These are phyloP conservation scores for Phytophthora europaea DNA, from an alignment of 352 stramenopile genomes.

Conservation along the genomic window DNA sequence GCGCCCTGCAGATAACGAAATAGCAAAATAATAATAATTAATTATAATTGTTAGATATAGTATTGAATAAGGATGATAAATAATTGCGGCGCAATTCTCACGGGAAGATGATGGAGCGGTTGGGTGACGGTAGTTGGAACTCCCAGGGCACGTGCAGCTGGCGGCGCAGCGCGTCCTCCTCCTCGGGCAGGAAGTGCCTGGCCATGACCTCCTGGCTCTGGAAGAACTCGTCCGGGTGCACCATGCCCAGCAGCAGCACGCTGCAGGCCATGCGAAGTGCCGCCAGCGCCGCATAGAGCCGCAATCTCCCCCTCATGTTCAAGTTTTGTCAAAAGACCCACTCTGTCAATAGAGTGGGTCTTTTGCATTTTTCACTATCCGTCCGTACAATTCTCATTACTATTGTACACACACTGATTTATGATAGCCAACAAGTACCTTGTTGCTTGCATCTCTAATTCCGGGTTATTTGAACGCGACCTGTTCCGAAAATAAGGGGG, in stretches of 20 bases:
- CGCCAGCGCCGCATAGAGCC: conserved; percentile 48
- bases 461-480: not conserved
- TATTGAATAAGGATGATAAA: too few relatives aligned
- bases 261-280: conserved; percentile 48
- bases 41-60: conserved; percentile 4
- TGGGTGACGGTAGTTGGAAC: conserved; percentile 66
- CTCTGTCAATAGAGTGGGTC: too few relatives aligned
- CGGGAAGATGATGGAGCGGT: conserved; percentile 84
- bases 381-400: too few relatives aligned
- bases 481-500: not conserved
- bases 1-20: conserved; percentile 41
- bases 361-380: too few relatives aligned
- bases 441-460: not conserved
- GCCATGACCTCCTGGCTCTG: conserved; percentile 90
- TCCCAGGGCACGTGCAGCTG: conserved; percentile 81
- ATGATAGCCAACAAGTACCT: too few relatives aligned
- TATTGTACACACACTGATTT: too few relatives aligned
- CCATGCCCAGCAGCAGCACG: conserved; percentile 59
- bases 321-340: too few relatives aligned
- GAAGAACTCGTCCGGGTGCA: conserved; percentile 91
- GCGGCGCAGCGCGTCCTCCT: conserved; percentile 26
- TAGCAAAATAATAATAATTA: conserved; percentile 21
- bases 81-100: conserved; percentile 26
- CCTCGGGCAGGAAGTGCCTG: conserved; percentile 46
- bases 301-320: not conserved